These are phyloP conservation scores for Cercospora berteroae DNA, from an alignment of 2,329 filamentous ascomycete genomes.

Conservation along the genomic window DNA sequence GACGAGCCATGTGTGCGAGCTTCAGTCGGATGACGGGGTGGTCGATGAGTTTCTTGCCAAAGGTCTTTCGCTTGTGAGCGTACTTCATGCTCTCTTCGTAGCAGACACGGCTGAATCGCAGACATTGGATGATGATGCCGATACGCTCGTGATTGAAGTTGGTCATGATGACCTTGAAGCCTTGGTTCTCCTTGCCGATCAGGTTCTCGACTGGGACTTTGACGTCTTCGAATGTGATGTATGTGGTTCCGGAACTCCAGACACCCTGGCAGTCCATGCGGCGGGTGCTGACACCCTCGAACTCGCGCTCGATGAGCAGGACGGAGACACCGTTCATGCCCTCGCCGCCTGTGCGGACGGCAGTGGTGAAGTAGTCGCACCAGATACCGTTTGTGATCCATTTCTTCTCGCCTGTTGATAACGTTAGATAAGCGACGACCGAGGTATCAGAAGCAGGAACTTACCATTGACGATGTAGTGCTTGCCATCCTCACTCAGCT, in stretches of 20 bases:
- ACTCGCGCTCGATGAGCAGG: constrained; percentile 82
- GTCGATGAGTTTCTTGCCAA: constrained; percentile 93
- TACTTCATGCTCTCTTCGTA: constrained; percentile 97
- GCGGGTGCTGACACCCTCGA: constrained; percentile 83
- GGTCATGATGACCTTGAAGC: constrained; percentile 98
- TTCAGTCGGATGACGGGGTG: constrained; percentile 83
- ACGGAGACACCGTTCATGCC: constrained; percentile 93
- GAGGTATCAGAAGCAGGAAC: constrained; percentile 37
- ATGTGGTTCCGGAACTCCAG: constrained; percentile 91
- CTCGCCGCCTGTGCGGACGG: constrained; percentile 73
- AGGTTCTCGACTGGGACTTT: constrained; percentile 99
- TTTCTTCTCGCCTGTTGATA: constrained; percentile 19
- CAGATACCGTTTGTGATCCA: constrained; percentile 48
- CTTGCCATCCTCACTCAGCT: constrained; percentile 91
- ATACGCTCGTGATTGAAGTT: constrained; percentile 99
- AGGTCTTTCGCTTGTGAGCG: constrained; percentile 93
- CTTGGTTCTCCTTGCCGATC: constrained; percentile 95
- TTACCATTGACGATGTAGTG: constrained; percentile 92
- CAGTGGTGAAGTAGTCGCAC: constrained; percentile 96
- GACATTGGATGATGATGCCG: constrained; percentile 95
- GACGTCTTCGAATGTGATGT: constrained; percentile 97
- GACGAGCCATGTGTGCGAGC: constrained; percentile 95
- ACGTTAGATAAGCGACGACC: neutral
- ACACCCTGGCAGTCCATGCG: constrained; percentile 99
- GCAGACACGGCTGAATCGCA: constrained; percentile 94